phyloP scores from a whole-genome alignment of 2,329 filamentous ascomycete species.

The Penicillium sp. region DNA sequence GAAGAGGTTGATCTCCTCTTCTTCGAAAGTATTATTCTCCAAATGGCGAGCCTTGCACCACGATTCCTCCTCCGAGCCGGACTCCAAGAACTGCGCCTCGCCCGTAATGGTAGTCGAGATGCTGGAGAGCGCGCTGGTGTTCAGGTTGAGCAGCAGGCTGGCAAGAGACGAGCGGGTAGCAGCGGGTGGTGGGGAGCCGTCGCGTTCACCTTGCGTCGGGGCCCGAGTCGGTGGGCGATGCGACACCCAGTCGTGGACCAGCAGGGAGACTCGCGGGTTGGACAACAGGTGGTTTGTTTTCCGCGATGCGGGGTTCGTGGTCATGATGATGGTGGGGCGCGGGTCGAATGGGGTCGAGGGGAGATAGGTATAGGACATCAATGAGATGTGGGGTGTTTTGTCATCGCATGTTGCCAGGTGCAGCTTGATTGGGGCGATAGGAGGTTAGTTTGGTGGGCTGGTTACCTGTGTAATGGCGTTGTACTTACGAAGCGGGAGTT shows the following conservation, averaged over 20 bases:
- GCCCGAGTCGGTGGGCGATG: slow-evolving; percentile 78
- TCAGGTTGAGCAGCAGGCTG: slow-evolving; percentile 82
- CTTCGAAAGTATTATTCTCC: slow-evolving; percentile 85
- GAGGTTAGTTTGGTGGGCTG: neutral
- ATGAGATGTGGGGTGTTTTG: slow-evolving; percentile 83
- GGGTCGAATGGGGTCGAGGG: slow-evolving; percentile 69
- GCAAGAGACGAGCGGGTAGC: slow-evolving; percentile 71
- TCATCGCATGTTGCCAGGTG: slow-evolving; percentile 88
- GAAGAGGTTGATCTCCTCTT: slow-evolving; percentile 52
- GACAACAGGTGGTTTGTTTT: slow-evolving; percentile 74
- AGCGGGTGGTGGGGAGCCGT: slow-evolving; percentile 63
- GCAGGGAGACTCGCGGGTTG: slow-evolving; percentile 84
- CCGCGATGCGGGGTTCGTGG: slow-evolving; percentile 71
- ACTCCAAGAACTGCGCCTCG: slow-evolving; percentile 69
- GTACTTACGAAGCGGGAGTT: slow-evolving; percentile 85
- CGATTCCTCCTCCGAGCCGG: slow-evolving; percentile 75
- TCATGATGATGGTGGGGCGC: slow-evolving; percentile 90
- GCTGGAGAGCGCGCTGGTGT: slow-evolving; percentile 79
- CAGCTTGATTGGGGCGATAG: slow-evolving; percentile 57
- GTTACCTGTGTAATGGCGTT: neutral
- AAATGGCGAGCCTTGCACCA: slow-evolving; percentile 83
- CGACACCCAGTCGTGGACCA: slow-evolving; percentile 98
- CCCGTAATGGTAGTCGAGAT: slow-evolving; percentile 95
- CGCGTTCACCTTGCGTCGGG: slow-evolving; percentile 53
- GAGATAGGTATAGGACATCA: slow-evolving; percentile 99